Conservation (phyloP, 2,329 filamentous ascomycete species). For the Tolypocladium sp. region DNA sequence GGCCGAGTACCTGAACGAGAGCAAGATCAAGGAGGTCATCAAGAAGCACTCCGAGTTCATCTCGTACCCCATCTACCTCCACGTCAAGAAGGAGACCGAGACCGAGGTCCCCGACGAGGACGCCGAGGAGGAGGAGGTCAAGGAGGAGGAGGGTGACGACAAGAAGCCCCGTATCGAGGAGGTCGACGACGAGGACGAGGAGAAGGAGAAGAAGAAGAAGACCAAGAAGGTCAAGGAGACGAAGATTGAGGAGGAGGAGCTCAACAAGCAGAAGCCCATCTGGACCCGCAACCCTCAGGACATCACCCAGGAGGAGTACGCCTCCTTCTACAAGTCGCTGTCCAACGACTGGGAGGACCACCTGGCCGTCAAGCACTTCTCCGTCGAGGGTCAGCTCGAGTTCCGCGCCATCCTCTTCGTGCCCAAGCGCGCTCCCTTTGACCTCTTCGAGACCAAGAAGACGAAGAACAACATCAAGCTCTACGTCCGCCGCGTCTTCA, state of each 20-base stretch:
- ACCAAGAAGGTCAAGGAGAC: slow-evolving; percentile 99
- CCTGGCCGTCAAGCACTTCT: slow-evolving; percentile 99
- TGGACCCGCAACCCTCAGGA: slow-evolving; percentile 98
- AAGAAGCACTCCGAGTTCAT: slow-evolving; percentile 99
- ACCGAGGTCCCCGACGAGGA: slow-evolving; percentile 97
- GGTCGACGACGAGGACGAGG: slow-evolving; percentile 77
- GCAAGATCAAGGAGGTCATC: slow-evolving; percentile 99
- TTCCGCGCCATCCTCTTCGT: slow-evolving; percentile 99
- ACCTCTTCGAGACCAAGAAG: slow-evolving; percentile 99
- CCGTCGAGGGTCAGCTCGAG: slow-evolving; percentile 98
- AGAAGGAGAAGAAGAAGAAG: slow-evolving; percentile 88
- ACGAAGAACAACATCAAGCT: slow-evolving; percentile 99
- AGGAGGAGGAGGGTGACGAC: slow-evolving; percentile 63
- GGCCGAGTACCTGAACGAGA: slow-evolving; percentile 95
- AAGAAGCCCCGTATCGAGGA: slow-evolving; percentile 97
- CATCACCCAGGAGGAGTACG: slow-evolving; percentile 94
- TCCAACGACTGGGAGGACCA: slow-evolving; percentile 99
- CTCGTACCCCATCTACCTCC: slow-evolving; percentile 99
- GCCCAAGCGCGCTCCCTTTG: slow-evolving; percentile 98
- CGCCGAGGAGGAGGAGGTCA: slow-evolving; percentile 60
- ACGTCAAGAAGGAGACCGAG: slow-evolving; percentile 98
- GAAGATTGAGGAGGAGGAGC: slow-evolving; percentile 97
- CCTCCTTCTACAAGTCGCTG: slow-evolving; percentile 98
- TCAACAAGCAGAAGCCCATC: slow-evolving; percentile 99
- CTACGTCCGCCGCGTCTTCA: slow-evolving; percentile 99